Evolutionary conservation across 2,329 filamentous ascomycete genomes (phyloP), one percentile per base, ranked within the genome.

Genomic region (Lasiodiplodia sp.): DNA sequence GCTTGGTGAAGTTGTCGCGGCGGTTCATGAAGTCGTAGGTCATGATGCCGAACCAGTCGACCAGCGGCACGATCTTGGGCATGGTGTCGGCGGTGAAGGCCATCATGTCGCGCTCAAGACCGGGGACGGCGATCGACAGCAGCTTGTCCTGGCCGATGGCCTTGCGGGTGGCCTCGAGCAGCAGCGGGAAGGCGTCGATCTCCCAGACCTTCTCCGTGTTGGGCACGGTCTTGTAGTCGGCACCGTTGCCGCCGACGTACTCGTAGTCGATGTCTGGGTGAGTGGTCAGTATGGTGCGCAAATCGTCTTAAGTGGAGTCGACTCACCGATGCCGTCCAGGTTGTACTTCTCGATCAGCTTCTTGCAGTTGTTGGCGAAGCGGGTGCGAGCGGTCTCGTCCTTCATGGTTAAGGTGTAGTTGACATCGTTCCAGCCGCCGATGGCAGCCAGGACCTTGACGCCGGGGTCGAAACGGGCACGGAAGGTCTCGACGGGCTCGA

Each of bases 361-460:
- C 8, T 85, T 86, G 1, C 93, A 84, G 71, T 92, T 91, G 55
- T 82, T 81, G 1, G 90, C 89, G 79, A 91, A 94, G 8, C 79
- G 51, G 34, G 56, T 80, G 69, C 83, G 81, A 18, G 89, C 86
- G 1, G 83, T 85, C 10, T 78, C 72, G 0, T 85, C 49, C 23
- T 55, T 58, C 2, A 68, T 25, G 3, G 66, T 58, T 34, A 16
- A 10, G 16, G 66, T 62, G 66, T 55, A 68, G 57, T 68, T 62
- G 0, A 86, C 89, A 69, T 92, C 89, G 0, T 90, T 91, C 91
- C 91, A 94, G 65, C 91, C 91, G 12, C 91, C 91, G 71, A 94
- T 88, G 23, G 91, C 90, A 47, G 93, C 84, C 81, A 91, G 85
- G 25, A 93, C 78, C 72, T 91, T 89, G 23, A 89, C 89, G 31